These are phyloP conservation scores for Zygotorulaspora florentina DNA, from an alignment of 805 yeast genomes.

Conservation along the genomic window DNA sequence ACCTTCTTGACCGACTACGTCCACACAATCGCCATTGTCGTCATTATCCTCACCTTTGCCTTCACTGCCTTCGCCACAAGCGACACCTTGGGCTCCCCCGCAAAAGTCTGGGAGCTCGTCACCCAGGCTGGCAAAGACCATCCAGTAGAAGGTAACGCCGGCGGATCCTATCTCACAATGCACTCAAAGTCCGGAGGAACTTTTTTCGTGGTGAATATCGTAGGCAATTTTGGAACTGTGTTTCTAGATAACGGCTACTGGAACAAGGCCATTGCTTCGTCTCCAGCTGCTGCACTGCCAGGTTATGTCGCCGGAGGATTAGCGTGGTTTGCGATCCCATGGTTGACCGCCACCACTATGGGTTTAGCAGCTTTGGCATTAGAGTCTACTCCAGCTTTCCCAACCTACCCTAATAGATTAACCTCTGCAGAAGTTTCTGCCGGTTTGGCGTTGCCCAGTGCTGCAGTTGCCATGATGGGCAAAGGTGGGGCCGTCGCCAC, in stretches of 20 bases:
- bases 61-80: constrained; percentile 75
- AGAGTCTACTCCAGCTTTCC: constrained; percentile 67
- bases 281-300: constrained; percentile 79
- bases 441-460: constrained; percentile 65
- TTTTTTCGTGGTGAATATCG: constrained; percentile 81
- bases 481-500: constrained; percentile 85
- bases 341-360: constrained; percentile 75
- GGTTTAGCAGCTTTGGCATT: constrained; percentile 80
- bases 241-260: constrained; percentile 84
- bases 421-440: constrained; percentile 66
- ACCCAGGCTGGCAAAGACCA: constrained; percentile 52
- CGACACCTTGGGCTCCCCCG: constrained; percentile 73
- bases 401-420: constrained; percentile 69
- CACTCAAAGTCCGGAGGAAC: constrained; percentile 81
- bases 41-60: constrained; percentile 74
- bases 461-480: constrained; percentile 82
- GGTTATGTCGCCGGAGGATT: constrained; percentile 87
- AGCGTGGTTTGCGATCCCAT: constrained; percentile 90
- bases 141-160: constrained; percentile 76
- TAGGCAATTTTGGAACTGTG: constrained; percentile 88
- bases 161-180: constrained; percentile 76
- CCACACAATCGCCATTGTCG: constrained; percentile 76
- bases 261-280: constrained; percentile 83
- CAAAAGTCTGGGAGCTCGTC: constrained; percentile 68
- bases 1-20: constrained; percentile 75